Conservation (phyloP, 148 eudicot species). For the Cornus suecica region DNA sequence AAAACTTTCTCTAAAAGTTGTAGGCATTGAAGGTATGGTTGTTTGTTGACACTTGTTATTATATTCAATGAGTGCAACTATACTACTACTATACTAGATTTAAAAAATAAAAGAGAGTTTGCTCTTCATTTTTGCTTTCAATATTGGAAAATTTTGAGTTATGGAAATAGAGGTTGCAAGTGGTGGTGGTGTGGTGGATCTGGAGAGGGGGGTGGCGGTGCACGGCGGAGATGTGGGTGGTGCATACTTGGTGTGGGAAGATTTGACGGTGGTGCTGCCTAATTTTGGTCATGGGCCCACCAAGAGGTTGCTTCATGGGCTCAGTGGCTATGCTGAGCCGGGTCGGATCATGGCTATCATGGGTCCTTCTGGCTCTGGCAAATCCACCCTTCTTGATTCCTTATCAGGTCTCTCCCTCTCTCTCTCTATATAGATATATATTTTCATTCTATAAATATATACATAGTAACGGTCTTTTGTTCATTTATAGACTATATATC, state of each 20-base stretch:
- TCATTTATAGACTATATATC: too few relatives aligned
- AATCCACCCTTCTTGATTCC: constrained; percentile 84
- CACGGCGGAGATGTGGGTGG: constrained; percentile 24
- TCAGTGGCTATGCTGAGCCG: constrained; percentile 68
- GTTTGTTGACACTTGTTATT: constrained; percentile 5
- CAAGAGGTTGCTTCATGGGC: constrained; percentile 51
- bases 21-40: neutral
- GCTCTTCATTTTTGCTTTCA: constrained; percentile 25
- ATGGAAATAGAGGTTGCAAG: constrained; percentile 30
- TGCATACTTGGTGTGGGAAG: constrained; percentile 75
- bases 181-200: constrained; percentile 24
- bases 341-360: constrained; percentile 84
- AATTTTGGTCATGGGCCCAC: constrained; percentile 44
- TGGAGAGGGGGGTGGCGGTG: constrained; percentile 14
- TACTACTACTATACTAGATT: neutral
- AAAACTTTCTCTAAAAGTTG: neutral
- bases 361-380: constrained; percentile 97
- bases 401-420: constrained; percentile 45
- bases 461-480: too few relatives aligned
- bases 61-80: neutral
- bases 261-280: constrained; percentile 58
- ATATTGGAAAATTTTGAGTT: constrained; percentile 1
- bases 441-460: too few relatives aligned
- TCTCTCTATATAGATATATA: neutral
- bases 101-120: neutral